Evolutionary conservation across 2,329 filamentous ascomycete species (phyloP), one percentile per base, ranked within the genome.

Genomic region (Colletotrichum coccodes): DNA sequence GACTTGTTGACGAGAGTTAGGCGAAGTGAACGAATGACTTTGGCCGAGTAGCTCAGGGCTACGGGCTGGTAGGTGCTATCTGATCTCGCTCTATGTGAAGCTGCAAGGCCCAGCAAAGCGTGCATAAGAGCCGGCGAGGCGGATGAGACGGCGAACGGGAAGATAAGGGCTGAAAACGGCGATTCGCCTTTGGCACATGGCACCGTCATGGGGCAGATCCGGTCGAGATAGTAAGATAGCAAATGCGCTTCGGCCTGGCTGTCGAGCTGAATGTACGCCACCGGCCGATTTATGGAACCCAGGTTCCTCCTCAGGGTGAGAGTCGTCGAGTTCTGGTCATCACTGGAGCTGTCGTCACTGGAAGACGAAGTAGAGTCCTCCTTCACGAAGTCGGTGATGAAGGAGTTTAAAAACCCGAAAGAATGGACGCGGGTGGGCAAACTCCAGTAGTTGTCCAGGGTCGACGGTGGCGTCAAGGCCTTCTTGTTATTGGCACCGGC

Each of bases 41-140:
- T 70, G 14, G 70, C 70, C 1, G 70, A 70, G 59, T 71, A 71
- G 14, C 57, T 57, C 6, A 71, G 34, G 3, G 68, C 68, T 9
- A 69, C 60, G 3, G 60, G 53, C 26, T 64, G 53, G 18, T 62
- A 71, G 4, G 50, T 23, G 1, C 16, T 28, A 8, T 71, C 70
- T 26, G 66, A 65, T 30, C 70, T 36, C 7, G 70, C 64, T 14
- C 68, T 47, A 47, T 71, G 70, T 18, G 70, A 71, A 1, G 70
- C 70, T 11, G 70, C 68, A 23, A 71, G 64, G 12, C 70, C 70
- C 18, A 71, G 53, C 2, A 71, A 42, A 34, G 70, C 68, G 56
- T 71, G 40, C 38, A 71, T 67, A 26, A 71, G 61, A n/a, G 70
- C 64, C 3, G 70, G 68, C 9, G 70, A 71, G 36, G 63, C 40